A percentile compares a stretch with the other conserved stretches of the same genome.
phyloP scores from a whole-genome alignment of 78 protist genomes.

The Bigelowiella natans region DNA sequence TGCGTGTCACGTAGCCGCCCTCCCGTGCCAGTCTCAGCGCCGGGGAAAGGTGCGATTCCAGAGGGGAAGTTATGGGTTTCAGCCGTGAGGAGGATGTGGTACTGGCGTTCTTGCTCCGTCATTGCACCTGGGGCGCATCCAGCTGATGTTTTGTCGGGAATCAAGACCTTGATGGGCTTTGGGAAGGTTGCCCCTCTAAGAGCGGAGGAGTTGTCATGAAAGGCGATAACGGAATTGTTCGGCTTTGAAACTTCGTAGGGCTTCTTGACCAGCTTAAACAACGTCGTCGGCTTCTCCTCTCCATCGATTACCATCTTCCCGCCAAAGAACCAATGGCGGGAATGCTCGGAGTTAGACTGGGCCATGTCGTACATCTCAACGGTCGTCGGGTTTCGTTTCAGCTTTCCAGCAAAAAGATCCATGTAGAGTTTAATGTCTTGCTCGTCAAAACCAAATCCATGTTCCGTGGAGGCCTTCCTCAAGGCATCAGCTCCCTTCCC shows the following conservation, averaged over 20 bases:
- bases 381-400: constrained; percentile 61
- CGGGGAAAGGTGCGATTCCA: constrained; percentile 79
- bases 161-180: not conserved
- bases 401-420: constrained; percentile 39
- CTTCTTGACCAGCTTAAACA: constrained; percentile 39
- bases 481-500: constrained; percentile 18
- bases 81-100: constrained; percentile 65
- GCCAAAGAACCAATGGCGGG: constrained; percentile 45
- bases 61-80: constrained; percentile 91
- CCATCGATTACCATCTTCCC: constrained; percentile 20
- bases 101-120: not conserved
- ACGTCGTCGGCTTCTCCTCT: not conserved
- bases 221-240: constrained; percentile 52
- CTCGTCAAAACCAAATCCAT: constrained; percentile 71
- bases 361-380: constrained; percentile 79
- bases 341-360: constrained; percentile 49
- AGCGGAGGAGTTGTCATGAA: constrained; percentile 75
- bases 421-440: constrained; percentile 57
- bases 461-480: constrained; percentile 35
- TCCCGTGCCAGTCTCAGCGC: constrained; percentile 76
- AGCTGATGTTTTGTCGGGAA: too few species aligned
- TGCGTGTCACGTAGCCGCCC: constrained; percentile 42
- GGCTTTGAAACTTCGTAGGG: constrained; percentile 34
- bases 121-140: constrained; percentile 1
- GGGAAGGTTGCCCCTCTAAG: not conserved